Base-by-base conservation (phyloP, 2,329 filamentous ascomycete species). In the Exophiala phaeomuriformis region DNA sequence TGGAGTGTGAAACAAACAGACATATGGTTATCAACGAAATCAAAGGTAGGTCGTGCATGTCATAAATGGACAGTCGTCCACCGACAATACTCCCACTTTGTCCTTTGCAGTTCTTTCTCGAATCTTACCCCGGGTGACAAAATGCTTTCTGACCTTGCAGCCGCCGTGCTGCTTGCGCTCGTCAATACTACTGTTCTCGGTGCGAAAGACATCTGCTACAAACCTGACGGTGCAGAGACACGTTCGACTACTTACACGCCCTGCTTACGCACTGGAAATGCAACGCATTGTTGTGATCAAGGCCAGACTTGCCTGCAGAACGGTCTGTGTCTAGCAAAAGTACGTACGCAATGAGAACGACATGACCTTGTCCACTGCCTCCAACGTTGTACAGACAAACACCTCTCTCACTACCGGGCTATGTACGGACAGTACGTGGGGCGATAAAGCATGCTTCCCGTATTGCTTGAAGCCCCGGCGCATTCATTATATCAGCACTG, bases 371-470 rank as follows among this genome's bases (percentile, higher is more conserved):
- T 19, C 19, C 19, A 19, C 19, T 19, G 19, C 19, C 19, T 19
- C 19, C 2, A 19, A 19, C 19, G 19, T 19, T 19, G 19, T 19
- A 19, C 19, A 19, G 19, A 19, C 19, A 19, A 19, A 19, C 43
- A 52, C 50, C 7, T 40, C 43, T 19, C 50, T 52, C 9, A 52
- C 33, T 19, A 42, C 50, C 8, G 50, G 50, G 6, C 10, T 52
- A 28, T 52, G 49, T 27, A 52, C 50, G 10, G 50, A 52, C 36
- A 47, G 50, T 31, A 52, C 50, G 12, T 52, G 50, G 50, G 43
- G 36, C 19, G 50, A 52, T 10, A 30, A 51, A 8, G 19, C 49
- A 6, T 52, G 50, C 36, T 47, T 52, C 19, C 50, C 35, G 8
- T 36, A 37, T 10, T 52, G 50, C 35, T 29, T 52, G 4, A 42